Conservation (phyloP, 202 grass and related monocot genomes). For the Digitaria exilis region DNA sequence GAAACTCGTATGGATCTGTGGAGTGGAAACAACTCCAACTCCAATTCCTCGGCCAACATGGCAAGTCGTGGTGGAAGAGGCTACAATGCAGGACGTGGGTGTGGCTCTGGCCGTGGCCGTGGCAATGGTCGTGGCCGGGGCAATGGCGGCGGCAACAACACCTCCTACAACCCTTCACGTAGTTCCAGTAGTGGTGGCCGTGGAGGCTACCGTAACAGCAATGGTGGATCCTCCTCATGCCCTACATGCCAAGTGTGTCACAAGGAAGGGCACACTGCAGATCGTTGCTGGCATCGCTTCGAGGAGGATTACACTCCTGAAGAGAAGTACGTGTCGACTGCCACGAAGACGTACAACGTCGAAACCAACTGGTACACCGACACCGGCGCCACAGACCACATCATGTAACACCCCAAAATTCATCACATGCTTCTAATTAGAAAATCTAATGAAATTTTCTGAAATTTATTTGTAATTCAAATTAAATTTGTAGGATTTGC, state of each 20-base stretch:
- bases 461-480: too few species aligned
- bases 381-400: too few species aligned
- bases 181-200: not conserved
- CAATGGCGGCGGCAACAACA: not conserved
- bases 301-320: not conserved
- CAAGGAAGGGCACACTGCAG: not conserved
- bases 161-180: too few species aligned
- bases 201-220: too few species aligned
- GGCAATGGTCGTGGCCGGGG: not conserved
- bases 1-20: not conserved
- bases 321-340: not conserved
- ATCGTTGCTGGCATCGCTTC: not conserved
- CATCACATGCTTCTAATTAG: too few species aligned
- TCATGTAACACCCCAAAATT: too few species aligned
- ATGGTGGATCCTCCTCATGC: not conserved
- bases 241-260: not conserved
- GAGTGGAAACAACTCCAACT: too few species aligned
- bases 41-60: not conserved
- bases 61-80: not conserved
- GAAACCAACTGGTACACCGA: not conserved
- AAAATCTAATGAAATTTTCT: too few species aligned
- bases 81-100: not conserved
- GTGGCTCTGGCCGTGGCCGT: not conserved
- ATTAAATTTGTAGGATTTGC: too few species aligned
- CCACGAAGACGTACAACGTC: not conserved